Percentiles rank a stretch among this genome's conserved stretches.
Evolutionary conservation across 2,329 filamentous ascomycete species (phyloP).

Genomic region (Colletotrichum sp.): DNA sequence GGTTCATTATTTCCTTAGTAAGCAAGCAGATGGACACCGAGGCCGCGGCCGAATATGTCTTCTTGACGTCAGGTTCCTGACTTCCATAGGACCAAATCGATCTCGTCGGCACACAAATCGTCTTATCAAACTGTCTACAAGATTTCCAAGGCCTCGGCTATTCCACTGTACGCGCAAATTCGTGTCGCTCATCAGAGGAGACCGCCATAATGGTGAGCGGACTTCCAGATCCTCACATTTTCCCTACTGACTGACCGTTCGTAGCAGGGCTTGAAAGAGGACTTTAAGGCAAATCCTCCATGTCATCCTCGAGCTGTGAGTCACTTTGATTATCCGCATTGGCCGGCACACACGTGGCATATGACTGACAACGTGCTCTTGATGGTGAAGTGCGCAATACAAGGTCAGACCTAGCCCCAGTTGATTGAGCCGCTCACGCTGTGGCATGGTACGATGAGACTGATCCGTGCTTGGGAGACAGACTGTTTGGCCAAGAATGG

Average conservation of each 20-base stretch:
- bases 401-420: neutral
- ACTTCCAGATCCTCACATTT: neutral
- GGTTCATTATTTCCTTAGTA: neutral
- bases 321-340: neutral
- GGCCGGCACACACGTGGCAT: neutral
- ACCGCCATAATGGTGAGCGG: neutral
- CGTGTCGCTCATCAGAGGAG: neutral
- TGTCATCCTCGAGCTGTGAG: slow-evolving; percentile 85
- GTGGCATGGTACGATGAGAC: neutral
- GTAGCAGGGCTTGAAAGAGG: slow-evolving; percentile 60
- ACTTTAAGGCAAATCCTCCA: slow-evolving; percentile 76
- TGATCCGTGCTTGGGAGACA: slow-evolving; percentile 36
- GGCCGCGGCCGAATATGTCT: neutral
- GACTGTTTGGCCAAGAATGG: slow-evolving; percentile 85
- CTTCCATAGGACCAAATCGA: neutral
- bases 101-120: neutral
- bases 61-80: neutral
- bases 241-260: neutral
- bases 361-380: neutral
- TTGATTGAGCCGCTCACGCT: neutral
- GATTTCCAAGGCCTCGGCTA: neutral
- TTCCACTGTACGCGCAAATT: neutral
- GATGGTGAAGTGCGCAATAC: neutral
- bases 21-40: neutral
- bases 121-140: neutral